Conservation (phyloP, 805 yeast species). For the Metschnikowia reukaufii region DNA sequence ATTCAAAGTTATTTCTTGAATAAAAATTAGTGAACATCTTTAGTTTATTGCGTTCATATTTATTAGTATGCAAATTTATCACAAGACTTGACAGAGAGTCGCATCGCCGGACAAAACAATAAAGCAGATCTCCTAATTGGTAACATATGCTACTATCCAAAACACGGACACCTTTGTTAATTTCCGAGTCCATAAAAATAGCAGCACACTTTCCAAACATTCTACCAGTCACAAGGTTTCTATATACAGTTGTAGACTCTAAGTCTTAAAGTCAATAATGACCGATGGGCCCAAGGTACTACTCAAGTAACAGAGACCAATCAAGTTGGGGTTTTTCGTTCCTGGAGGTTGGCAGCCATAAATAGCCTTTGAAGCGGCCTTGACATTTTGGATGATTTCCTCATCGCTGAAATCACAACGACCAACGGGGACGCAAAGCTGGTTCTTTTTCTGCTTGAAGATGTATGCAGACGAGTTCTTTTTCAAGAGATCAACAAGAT, state of each 20-base stretch:
- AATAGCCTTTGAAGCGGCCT: constrained; percentile 64
- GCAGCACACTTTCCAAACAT: too few species aligned
- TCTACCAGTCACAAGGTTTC: background rate
- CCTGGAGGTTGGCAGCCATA: constrained; percentile 55
- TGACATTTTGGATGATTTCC: constrained; percentile 69
- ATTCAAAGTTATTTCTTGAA: too few species aligned
- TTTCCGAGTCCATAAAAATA: too few species aligned
- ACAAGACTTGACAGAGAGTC: too few species aligned
- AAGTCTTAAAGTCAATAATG: constrained; percentile 47
- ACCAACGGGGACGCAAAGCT: constrained; percentile 69
- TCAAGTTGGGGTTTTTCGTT: constrained; percentile 62
- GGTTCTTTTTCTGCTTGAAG: constrained; percentile 70
- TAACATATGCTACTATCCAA: too few species aligned
- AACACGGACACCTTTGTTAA: too few species aligned
- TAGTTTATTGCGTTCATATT: too few species aligned
- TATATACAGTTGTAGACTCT: constrained; percentile 19
- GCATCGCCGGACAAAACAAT: too few species aligned
- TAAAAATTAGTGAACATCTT: too few species aligned
- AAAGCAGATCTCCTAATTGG: too few species aligned
- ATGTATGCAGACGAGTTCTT: constrained; percentile 66
- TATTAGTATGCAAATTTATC: background rate
- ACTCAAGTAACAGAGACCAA: constrained; percentile 68
- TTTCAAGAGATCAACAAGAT: constrained; percentile 53
- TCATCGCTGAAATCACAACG: constrained; percentile 74
- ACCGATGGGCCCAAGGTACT: constrained; percentile 81